phyloP scores from a whole-genome alignment of 345 rosid species.

The Turritis glabra region DNA sequence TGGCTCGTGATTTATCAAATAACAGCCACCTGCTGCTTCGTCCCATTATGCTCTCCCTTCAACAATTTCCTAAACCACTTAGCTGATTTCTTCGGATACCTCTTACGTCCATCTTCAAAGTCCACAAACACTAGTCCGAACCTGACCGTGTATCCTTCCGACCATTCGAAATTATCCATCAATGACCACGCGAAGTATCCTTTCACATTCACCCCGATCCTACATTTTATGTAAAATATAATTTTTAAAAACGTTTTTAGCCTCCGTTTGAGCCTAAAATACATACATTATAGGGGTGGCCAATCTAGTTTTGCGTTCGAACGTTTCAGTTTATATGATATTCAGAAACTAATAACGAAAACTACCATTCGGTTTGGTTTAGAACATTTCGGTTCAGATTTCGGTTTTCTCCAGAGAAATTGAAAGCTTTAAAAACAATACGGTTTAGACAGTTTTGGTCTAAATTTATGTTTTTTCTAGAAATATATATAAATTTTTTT shows the following conservation, averaged over 20 bases:
- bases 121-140: conserved; percentile 50
- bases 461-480: no score
- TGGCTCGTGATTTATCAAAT: conserved; percentile 1
- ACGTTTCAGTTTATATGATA: neutral
- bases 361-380: neutral
- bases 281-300: neutral
- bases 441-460: no score
- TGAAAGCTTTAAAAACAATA: no score
- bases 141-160: conserved; percentile 43
- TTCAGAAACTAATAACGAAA: neutral
- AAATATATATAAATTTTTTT: no score
- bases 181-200: conserved; percentile 51
- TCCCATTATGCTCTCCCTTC: conserved; percentile 5
- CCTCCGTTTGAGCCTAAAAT: neutral
- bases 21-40: conserved; percentile 25
- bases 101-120: conserved; percentile 37
- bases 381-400: neutral
- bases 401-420: no score
- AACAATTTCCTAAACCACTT: conserved; percentile 37
- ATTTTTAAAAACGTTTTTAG: neutral
- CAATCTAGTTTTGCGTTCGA: neutral
- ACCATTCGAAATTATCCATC: conserved; percentile 50
- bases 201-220: conserved; percentile 44
- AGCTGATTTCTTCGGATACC: conserved; percentile 43
- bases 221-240: conserved; percentile 9